Evolutionary conservation across 306 rosid species (phyloP), one percentile per base, ranked within the genome.

Genomic region (Trifolium subterraneum): DNA sequence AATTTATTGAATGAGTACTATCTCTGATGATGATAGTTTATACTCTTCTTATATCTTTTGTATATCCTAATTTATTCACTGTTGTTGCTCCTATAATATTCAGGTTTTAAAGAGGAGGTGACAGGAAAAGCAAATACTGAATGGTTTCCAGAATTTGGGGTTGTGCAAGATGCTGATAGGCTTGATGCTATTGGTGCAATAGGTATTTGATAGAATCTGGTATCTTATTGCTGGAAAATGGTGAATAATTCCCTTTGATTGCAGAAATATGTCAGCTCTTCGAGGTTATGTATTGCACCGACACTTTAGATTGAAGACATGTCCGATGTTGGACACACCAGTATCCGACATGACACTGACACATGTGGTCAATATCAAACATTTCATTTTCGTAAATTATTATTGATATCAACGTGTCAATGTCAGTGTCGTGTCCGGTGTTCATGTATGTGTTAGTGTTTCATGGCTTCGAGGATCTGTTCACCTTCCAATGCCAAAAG

Each of bases 111-210:
- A 64, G 96, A 91, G 6, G 98, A 93, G 83, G 76, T 93, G 48
- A 69, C 84, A 2, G 97, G 96, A 78, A 61, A 15, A 66, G 74
- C 80, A 48, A 80, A 61, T 47, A 42, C 35, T 64, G 88, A 88
- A 33, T 77, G 75, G 78, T 84, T 81, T 84, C 89, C 81, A 1
- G 97, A 93, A 71, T 93, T 91, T 71, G 86, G 92, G 54, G 88
- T 91, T 52, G 94, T 93, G 59, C 97, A 93, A 83, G 98, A 93
- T 86, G 97, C 97, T 60, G 98, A 93, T 82, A 88, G 97, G 77
- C 91, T 91, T 60, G 97, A 93, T 83, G 98, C 98, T 50, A 93
- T 93, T 78, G 98, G 98, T 62, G 98, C 98, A 62, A 88, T 91
- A 82, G 98, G 98, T 93, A 87, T 45, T 76, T 63, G 38, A 36